phyloP scores from a whole-genome alignment of 78 protist genomes.

The Guillardia theta region DNA sequence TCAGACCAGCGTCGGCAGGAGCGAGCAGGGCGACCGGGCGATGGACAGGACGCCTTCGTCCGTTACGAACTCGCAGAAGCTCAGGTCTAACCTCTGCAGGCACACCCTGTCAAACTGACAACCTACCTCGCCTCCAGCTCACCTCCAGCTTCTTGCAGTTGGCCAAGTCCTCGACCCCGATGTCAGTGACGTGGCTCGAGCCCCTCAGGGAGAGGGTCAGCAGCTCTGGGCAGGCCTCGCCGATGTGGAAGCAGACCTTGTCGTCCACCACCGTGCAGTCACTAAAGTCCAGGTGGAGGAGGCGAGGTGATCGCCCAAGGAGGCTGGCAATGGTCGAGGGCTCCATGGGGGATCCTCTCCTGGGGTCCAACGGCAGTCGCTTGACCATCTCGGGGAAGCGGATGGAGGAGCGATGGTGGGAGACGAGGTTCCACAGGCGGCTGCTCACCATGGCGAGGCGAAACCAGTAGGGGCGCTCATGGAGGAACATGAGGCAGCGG shows the following conservation, averaged over 20 bases:
- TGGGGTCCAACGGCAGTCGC: not conserved
- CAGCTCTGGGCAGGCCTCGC: not conserved
- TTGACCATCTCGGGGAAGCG: not conserved
- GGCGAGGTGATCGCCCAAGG: not conserved
- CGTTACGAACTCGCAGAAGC: not conserved
- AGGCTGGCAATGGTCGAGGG: not conserved
- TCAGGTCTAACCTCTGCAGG: not conserved
- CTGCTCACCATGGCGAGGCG: not conserved
- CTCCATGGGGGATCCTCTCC: no score
- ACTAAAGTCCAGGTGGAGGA: not conserved
- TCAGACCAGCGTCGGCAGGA: not conserved
- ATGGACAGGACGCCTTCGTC: not conserved
- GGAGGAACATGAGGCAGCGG: not conserved
- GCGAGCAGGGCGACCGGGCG: not conserved
- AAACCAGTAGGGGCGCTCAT: not conserved
- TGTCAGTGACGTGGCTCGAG: not conserved
- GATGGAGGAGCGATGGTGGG: not conserved
- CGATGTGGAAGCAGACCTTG: not conserved
- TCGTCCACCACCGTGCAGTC: not conserved
- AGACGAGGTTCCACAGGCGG: not conserved
- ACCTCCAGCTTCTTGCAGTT: not conserved
- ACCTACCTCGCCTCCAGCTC: no score
- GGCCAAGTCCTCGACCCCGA: not conserved
- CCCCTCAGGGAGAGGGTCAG: not conserved
- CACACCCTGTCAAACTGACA: no score